Conservation (phyloP, 1,284 basidiomycete species). For the Moesziomyces sp. region DNA sequence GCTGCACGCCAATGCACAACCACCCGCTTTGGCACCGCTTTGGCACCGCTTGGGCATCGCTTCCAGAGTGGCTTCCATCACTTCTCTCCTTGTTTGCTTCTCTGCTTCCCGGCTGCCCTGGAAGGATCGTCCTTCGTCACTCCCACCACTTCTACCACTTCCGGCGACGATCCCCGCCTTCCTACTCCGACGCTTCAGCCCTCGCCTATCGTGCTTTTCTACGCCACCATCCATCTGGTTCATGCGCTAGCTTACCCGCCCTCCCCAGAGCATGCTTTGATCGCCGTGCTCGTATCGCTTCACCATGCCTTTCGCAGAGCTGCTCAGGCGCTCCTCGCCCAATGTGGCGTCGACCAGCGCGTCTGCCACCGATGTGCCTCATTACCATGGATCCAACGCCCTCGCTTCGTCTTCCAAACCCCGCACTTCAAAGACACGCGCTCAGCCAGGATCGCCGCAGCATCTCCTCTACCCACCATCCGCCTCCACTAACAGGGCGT, state of each 20-base stretch:
- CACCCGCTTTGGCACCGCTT: too few relatives aligned
- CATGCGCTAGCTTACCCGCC: too few relatives aligned
- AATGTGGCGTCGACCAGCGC: background rate
- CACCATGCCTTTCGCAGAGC: slow-evolving; percentile 30
- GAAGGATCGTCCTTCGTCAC: background rate
- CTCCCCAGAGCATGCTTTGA: background rate
- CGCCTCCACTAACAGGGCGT: background rate
- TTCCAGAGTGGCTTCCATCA: too few relatives aligned
- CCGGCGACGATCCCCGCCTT: background rate
- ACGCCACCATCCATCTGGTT: background rate
- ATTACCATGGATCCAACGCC: slow-evolving; percentile 7
- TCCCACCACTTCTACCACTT: background rate
- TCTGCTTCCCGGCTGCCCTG: too few relatives aligned
- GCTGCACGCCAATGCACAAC: too few relatives aligned
- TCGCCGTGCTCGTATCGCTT: background rate
- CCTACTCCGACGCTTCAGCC: background rate
- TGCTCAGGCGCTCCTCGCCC: slow-evolving; percentile 20
- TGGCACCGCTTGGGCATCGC: too few relatives aligned
- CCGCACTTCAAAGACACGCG: slow-evolving; percentile 3
- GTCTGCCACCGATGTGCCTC: slow-evolving; percentile 3
- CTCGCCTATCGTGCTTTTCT: background rate
- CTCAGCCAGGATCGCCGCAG: background rate
- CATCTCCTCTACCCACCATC: slow-evolving; percentile 20
- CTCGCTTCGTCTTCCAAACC: slow-evolving; percentile 10
- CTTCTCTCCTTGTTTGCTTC: too few relatives aligned